phyloP scores from a whole-genome alignment of 257 asterid species.

The Capsicum pubescens region DNA sequence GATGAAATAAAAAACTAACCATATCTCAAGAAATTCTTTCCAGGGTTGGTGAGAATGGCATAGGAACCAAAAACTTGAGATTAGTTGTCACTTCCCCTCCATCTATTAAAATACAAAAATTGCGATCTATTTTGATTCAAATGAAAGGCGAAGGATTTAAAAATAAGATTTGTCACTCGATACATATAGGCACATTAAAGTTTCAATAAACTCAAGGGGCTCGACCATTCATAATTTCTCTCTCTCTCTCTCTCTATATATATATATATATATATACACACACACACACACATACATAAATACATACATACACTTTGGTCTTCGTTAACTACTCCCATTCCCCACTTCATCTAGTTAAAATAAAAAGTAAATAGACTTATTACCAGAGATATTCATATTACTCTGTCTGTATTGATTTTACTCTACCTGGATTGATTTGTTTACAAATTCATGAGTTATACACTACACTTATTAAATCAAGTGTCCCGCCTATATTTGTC shows the following conservation, averaged over 20 bases:
- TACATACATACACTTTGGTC: neutral
- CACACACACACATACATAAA: too few relatives aligned
- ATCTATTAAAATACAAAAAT: neutral
- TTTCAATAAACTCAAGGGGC: neutral
- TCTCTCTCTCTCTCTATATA: too few relatives aligned
- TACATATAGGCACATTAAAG: neutral
- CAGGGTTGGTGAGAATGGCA: neutral
- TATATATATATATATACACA: too few relatives aligned
- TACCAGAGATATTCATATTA: neutral
- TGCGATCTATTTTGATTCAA: neutral
- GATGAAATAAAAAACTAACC: neutral
- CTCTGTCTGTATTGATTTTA: neutral
- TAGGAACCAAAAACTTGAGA: neutral
- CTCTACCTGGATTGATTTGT: neutral
- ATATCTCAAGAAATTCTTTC: neutral
- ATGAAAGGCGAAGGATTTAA: neutral
- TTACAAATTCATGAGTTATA: too few relatives aligned
- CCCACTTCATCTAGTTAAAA: neutral
- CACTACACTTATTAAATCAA: too few relatives aligned
- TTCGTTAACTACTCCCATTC: neutral
- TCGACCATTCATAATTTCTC: neutral
- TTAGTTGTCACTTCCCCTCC: neutral
- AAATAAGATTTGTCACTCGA: neutral
- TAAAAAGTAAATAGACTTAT: neutral
- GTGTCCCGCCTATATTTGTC: neutral